Base-by-base conservation (phyloP, 495 filamentous ascomycete genomes). In the Haplographium delicatum region DNA sequence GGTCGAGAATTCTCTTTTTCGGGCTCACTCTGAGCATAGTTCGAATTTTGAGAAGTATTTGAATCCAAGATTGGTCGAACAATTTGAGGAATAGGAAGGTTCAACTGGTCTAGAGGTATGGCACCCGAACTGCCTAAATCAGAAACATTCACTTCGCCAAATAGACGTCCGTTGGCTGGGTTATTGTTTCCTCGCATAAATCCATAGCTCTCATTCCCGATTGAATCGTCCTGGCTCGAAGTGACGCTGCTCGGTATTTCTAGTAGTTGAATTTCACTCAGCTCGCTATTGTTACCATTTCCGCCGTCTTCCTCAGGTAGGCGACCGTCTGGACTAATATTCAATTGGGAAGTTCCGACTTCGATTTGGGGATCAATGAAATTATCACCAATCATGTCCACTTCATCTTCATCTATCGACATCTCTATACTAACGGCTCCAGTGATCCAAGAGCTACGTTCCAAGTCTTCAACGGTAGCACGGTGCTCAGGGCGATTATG, bases 141-240 rank as follows among this genome's bases (percentile, higher is more conserved):
- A 5, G 88, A 88, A 10, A 72, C 63, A 22, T 79, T 80, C 4
- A 96, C 83, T 64, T 95, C 89, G 0, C 90, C 89, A 68, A 91
- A 95, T 3, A 95, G 72, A 24, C 83, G 49, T 22, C 46, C 50
- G 22, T 51, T 52, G 2, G 44, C 45, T 35, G 42, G 34, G 22
- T 58, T 49, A 10, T 20, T 33, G 19, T 26, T 25, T 10, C 66
- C 10, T 35, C 25, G 34, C 18, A 55, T 38, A 19, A 43, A 44
- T 66, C 74, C 11, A 81, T 59, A 30, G 72, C 66, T 41, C 72
- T 44, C 74, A 22, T 80, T 81, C 1, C 18, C 51, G 22, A 31
- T 44, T 6, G 61, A 58, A 30, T 68, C 64, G 7, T 47, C 53
- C 11, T 66, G 65, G 34, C 63, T 61, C 15, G 69, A 66, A 35